Evolutionary conservation across 371 early-diverging fungal species (phyloP).

Genomic region (Mucor plumbeus): DNA sequence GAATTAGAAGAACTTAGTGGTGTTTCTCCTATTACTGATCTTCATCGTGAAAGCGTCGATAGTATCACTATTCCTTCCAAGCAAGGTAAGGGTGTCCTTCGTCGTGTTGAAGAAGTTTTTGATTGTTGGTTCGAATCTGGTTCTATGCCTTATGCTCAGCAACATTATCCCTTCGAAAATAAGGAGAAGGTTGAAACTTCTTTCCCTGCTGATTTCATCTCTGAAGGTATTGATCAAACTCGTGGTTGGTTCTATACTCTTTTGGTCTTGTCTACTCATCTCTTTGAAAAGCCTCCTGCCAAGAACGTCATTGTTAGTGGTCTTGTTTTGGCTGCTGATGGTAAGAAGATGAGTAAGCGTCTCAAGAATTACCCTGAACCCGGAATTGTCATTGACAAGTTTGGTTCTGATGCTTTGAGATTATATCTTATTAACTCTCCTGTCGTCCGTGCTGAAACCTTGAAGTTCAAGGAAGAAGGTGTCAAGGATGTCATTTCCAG

Average conservation of each 20-base stretch:
- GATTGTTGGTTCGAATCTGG: slow-evolving; percentile 99
- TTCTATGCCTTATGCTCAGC: slow-evolving; percentile 99
- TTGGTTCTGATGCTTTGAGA: slow-evolving; percentile 99
- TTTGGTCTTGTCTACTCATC: slow-evolving; percentile 97
- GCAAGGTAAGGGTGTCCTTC: slow-evolving; percentile 88
- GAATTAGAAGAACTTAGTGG: slow-evolving; percentile 96
- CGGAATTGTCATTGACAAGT: slow-evolving; percentile 81
- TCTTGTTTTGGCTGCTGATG: slow-evolving; percentile 98
- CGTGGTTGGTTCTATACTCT: slow-evolving; percentile 99
- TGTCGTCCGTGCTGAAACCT: slow-evolving; percentile 98
- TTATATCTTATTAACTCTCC: slow-evolving; percentile 99
- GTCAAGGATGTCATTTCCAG: slow-evolving; percentile 96
- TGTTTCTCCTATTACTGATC: slow-evolving; percentile 86
- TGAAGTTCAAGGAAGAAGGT: slow-evolving; percentile 98
- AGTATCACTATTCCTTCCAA: slow-evolving; percentile 96
- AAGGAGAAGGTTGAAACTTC: slow-evolving; percentile 80
- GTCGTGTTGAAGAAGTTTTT: slow-evolving; percentile 98
- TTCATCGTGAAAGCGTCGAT: slow-evolving; percentile 99
- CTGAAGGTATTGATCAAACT: slow-evolving; percentile 99
- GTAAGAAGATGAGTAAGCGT: slow-evolving; percentile 99
- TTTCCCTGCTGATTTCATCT: slow-evolving; percentile 99
- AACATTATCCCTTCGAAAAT: slow-evolving; percentile 99
- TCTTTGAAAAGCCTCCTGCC: slow-evolving; percentile 98
- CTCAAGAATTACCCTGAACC: slow-evolving; percentile 99
- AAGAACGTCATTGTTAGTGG: slow-evolving; percentile 99